A percentile compares a stretch with the other conserved stretches of the same genome.
Conservation (phyloP, 306 rosid species). For the Erythrophleum fordii region DNA sequence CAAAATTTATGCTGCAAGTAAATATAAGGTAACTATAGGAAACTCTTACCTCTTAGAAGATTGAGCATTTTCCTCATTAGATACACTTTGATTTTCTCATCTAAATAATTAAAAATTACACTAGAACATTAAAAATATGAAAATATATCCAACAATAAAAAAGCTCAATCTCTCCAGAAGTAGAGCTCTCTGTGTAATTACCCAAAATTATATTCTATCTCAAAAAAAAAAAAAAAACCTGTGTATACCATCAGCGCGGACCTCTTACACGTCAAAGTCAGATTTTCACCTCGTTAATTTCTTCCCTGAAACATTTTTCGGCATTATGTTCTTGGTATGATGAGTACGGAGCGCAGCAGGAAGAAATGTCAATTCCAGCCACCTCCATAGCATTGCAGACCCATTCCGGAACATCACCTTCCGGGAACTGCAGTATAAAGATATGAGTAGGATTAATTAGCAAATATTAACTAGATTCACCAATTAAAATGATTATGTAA, state of each 20-base stretch:
- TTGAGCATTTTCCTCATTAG: neutral
- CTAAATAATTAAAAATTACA: neutral
- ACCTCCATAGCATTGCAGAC: slow-evolving; percentile 97
- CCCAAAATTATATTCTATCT: slow-evolving; percentile 6
- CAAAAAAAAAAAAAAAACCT: neutral
- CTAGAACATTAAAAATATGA: neutral
- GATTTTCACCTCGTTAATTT: slow-evolving; percentile 23
- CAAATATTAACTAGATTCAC: slow-evolving; percentile 4
- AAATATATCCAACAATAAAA: neutral
- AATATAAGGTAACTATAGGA: neutral
- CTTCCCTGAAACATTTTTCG: neutral
- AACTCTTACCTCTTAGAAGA: neutral
- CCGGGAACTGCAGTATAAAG: slow-evolving; percentile 68
- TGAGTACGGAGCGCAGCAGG: slow-evolving; percentile 66
- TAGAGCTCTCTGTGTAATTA: neutral
- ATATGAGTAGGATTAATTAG: neutral
- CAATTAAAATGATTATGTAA: slow-evolving; percentile 11
- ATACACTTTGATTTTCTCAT: neutral
- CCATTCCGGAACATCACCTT: slow-evolving; percentile 93
- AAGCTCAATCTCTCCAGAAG: neutral
- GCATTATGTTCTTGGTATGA: slow-evolving; percentile 39
- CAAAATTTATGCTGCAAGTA: slow-evolving; percentile 60
- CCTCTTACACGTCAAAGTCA: slow-evolving; percentile 33
- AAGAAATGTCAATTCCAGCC: slow-evolving; percentile 89
- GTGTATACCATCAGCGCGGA: slow-evolving; percentile 20